These are phyloP conservation scores for Hyaloperonospora arabidopsidis DNA, from an alignment of 352 stramenopile genomes.

Conservation along the genomic window DNA sequence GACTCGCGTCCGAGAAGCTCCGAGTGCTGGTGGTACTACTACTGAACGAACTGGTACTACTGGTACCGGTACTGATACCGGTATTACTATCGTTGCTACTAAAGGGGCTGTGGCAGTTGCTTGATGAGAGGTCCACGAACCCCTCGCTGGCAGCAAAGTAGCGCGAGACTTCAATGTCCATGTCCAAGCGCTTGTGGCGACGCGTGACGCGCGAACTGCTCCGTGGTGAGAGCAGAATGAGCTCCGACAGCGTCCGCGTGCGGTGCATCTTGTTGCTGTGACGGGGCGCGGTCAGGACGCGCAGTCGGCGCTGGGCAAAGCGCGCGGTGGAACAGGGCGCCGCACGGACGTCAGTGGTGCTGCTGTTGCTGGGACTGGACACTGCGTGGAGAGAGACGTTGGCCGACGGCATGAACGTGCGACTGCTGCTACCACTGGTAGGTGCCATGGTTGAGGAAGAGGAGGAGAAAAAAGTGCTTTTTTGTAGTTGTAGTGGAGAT, in stretches of 20 bases:
- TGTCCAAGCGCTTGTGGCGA: conserved; percentile 66
- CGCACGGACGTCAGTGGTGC: conserved; percentile 11
- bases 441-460: conserved; percentile 12
- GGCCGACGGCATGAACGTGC: conserved; percentile 21
- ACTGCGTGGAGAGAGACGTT: conserved; percentile 10
- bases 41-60: no score
- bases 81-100: not conserved
- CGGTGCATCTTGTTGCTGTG: conserved; percentile 83
- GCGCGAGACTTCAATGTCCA: conserved; percentile 76
- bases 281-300: conserved; percentile 78
- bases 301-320: conserved; percentile 55
- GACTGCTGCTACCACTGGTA: not conserved
- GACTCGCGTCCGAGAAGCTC: no score
- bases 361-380: conserved; percentile 22
- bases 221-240: conserved; percentile 67
- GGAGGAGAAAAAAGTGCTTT: no score
- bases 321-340: conserved; percentile 24
- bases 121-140: conserved; percentile 51
- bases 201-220: conserved; percentile 47
- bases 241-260: conserved; percentile 64
- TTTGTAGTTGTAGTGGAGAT: no score
- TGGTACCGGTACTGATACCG: no score
- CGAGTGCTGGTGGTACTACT: no score
- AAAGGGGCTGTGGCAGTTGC: conserved; percentile 12
- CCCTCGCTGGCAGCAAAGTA: conserved; percentile 67